Percentiles rank a stretch among this genome's conserved stretches.
Conservation (phyloP, 768 basidiomycete genomes). For the Boletus bicolor region DNA sequence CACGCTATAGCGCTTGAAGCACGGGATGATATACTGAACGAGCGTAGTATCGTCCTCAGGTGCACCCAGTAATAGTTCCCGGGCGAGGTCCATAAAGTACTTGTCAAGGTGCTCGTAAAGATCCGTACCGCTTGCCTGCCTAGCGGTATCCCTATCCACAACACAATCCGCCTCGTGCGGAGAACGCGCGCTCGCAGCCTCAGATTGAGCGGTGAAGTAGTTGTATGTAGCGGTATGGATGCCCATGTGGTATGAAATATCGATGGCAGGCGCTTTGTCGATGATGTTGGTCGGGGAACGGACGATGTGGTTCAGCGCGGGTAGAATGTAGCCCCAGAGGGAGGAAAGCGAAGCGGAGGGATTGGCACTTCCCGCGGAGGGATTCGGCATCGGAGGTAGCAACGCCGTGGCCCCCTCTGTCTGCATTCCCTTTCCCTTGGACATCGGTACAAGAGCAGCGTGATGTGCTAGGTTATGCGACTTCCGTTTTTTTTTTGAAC, state of each 20-base stretch:
- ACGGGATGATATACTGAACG: conserved; percentile 67
- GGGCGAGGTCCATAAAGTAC: conserved; percentile 60
- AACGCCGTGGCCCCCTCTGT: conserved; percentile 17
- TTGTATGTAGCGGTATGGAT: conserved; percentile 83
- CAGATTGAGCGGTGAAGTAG: conserved; percentile 65
- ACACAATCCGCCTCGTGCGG: conserved; percentile 8
- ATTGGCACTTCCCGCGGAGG: conserved; percentile 64
- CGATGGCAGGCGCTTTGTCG: conserved; percentile 66
- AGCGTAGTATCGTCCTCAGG: conserved; percentile 66
- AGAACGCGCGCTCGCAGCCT: conserved; percentile 35
- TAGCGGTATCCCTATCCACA: conserved; percentile 28
- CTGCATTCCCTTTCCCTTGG: conserved; percentile 33
- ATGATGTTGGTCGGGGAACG: conserved; percentile 60
- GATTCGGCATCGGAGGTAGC: conserved; percentile 44
- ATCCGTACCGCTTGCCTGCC: conserved; percentile 53
- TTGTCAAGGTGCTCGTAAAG: conserved; percentile 72
- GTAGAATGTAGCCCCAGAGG: conserved; percentile 72
- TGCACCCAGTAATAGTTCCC: conserved; percentile 58
- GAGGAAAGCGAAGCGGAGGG: conserved; percentile 69
- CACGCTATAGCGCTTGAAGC: conserved; percentile 66
- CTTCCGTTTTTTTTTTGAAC: background rate
- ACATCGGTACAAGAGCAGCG: conserved; percentile 18
- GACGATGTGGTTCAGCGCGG: conserved; percentile 74
- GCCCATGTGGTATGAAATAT: conserved; percentile 69
- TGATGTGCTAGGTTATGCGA: background rate